These are phyloP conservation scores for Fusarium udum DNA, from an alignment of 2,329 filamentous ascomycete species.

Conservation along the genomic window DNA sequence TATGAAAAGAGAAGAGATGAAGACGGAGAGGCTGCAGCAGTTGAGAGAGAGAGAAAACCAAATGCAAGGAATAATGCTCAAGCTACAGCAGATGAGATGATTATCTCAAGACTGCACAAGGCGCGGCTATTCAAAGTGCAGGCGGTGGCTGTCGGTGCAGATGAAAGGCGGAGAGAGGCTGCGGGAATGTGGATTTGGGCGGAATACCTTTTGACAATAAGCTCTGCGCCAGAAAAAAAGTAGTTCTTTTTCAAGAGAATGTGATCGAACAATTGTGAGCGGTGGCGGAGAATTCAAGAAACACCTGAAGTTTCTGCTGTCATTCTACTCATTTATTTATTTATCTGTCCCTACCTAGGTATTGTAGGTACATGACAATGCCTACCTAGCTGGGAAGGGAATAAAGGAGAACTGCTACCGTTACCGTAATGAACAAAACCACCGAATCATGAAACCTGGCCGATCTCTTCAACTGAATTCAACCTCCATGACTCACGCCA, in stretches of 20 bases:
- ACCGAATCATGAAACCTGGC: background rate
- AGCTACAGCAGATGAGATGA: background rate
- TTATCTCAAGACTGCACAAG: conserved; percentile 1
- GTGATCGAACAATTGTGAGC: conserved; percentile 17
- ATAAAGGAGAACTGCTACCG: background rate
- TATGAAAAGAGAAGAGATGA: background rate
- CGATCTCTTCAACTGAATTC: background rate
- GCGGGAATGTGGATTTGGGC: background rate
- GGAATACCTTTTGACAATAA: background rate
- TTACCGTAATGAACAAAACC: background rate
- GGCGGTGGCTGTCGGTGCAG: conserved; percentile 18
- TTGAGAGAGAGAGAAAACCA: background rate
- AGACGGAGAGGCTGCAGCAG: background rate
- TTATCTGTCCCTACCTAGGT: background rate
- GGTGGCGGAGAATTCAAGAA: conserved; percentile 7
- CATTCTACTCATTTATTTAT: background rate
- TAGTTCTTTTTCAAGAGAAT: conserved; percentile 5
- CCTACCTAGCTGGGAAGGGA: background rate
- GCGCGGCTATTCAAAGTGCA: conserved; percentile 11
- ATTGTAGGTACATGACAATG: background rate
- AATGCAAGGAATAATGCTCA: background rate
- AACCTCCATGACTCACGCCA: background rate
- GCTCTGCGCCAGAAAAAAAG: background rate
- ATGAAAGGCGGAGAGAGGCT: conserved; percentile 9
- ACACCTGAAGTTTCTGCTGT: background rate